Conservation (phyloP, 2,329 filamentous ascomycete genomes). For the Aphanoascus verrucosus region DNA sequence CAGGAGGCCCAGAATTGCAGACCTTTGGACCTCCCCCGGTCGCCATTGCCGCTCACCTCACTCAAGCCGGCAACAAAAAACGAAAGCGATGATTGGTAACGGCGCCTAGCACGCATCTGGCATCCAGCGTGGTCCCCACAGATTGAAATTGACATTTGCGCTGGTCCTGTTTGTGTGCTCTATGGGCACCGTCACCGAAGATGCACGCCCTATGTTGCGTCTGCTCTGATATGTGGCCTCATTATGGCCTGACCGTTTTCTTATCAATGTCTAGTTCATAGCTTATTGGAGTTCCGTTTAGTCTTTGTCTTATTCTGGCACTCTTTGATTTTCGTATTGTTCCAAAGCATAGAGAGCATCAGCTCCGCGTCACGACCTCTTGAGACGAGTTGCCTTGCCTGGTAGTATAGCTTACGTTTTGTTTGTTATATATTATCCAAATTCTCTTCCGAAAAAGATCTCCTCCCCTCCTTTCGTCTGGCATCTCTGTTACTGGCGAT, state of each 20-base stretch:
- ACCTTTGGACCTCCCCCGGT: constrained; percentile 23
- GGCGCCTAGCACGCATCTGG: background rate
- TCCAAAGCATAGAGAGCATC: constrained; percentile 4
- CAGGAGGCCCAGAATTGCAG: constrained; percentile 48
- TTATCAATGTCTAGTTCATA: background rate
- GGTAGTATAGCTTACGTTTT: background rate
- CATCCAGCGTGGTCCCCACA: background rate
- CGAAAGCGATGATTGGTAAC: constrained; percentile 47
- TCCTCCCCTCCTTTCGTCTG: background rate
- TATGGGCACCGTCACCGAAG: background rate
- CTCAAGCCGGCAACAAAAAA: constrained; percentile 52
- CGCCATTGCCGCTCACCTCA: constrained; percentile 25
- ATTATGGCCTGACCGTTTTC: background rate
- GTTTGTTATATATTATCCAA: background rate
- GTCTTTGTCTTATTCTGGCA: background rate
- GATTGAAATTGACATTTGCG: background rate
- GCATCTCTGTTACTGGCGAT: background rate
- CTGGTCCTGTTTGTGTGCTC: background rate
- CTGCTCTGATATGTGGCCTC: background rate
- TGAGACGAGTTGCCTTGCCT: background rate
- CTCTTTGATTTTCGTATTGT: background rate
- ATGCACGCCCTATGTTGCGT: background rate
- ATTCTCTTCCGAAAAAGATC: background rate
- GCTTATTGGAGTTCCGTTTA: constrained; percentile 6
- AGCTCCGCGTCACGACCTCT: background rate